A percentile compares a stretch with the other conserved stretches of the same genome.
Evolutionary conservation across 108 stramenopile genomes (phyloP).

Genomic region (Fistulifera pelliculosa): DNA sequence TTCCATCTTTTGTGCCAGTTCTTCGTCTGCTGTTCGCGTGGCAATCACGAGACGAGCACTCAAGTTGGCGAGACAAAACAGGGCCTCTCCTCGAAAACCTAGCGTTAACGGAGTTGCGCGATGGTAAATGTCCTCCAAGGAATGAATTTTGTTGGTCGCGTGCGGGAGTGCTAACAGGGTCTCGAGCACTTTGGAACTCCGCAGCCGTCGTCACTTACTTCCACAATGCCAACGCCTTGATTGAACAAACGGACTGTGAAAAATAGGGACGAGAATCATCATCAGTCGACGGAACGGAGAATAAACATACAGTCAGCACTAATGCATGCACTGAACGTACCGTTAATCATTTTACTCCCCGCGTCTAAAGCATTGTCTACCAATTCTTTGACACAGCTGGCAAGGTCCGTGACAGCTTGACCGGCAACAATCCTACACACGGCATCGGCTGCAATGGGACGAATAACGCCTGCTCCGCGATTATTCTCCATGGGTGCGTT

Average conservation of each 20-base stretch:
- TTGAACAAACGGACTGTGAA: constrained; percentile 58
- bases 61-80: constrained; percentile 71
- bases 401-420: constrained; percentile 78
- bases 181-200: constrained; percentile 61
- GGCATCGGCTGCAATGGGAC: constrained; percentile 31
- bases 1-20: constrained; percentile 47
- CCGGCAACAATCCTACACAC: constrained; percentile 73
- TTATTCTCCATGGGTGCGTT: no score
- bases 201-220: constrained; percentile 78
- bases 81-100: constrained; percentile 88
- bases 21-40: constrained; percentile 49
- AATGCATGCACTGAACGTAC: constrained; percentile 27
- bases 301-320: not conserved
- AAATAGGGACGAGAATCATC: constrained; percentile 5
- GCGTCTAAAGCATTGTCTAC: constrained; percentile 88
- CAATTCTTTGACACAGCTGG: constrained; percentile 84
- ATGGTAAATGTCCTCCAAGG: constrained; percentile 67
- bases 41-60: constrained; percentile 49
- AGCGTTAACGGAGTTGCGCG: constrained; percentile 20
- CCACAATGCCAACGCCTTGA: constrained; percentile 71
- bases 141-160: constrained; percentile 74
- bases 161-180: constrained; percentile 62
- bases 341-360: constrained; percentile 54
- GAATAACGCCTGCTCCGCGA: constrained; percentile 7
- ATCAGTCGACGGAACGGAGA: not conserved